Base-by-base conservation (phyloP, 2,329 filamentous ascomycete species). In the Penicillium sp. region DNA sequence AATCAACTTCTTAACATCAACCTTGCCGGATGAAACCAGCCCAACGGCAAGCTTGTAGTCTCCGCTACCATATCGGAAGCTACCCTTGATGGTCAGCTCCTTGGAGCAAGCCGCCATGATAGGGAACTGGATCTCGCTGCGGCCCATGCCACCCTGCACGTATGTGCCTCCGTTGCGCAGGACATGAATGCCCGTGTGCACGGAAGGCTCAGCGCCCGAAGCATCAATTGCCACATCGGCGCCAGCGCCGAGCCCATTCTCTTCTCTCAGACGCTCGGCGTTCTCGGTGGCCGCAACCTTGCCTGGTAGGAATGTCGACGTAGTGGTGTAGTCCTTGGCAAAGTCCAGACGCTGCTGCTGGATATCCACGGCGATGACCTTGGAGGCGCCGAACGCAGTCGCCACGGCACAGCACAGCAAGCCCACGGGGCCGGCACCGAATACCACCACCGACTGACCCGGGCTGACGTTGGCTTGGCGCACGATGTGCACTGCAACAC, bases 101-200 rank as follows among this genome's bases (percentile, higher is more conserved):
- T 97, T 97, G 50, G 87, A 82, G 74, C 92, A 95, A 70, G 95
- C 81, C 5, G 90, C 88, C 84, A 93, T 90, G 72, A 97, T 96
- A 50, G 93, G 93, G 79, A 97, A 96, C 9, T 77, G 89, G 73
- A 97, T 92, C 69, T 96, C 90, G 39, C 86, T 76, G 72, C 88
- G 89, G 70, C 93, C 93, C 91, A 97, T 96, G 54, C 92, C 92
- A 58, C 87, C 91, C 78, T 95, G 91, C 9, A 95, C 87, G 68
- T 91, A 93, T 16, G 83, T 87, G 33, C 90, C 90, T 55, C 90
- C 90, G 46, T 81, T 80, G 61, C 87, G 83, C 27, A 92, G 83
- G 21, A 82, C 82, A 75, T 92, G 87, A 67, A 93, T 82, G 34
- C 83, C 84, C 0, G 88, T 82, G 76, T 92, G 89, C 67, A 93